Base-by-base conservation (phyloP, 2,329 filamentous ascomycete genomes). In the Bipolaris cookei region DNA sequence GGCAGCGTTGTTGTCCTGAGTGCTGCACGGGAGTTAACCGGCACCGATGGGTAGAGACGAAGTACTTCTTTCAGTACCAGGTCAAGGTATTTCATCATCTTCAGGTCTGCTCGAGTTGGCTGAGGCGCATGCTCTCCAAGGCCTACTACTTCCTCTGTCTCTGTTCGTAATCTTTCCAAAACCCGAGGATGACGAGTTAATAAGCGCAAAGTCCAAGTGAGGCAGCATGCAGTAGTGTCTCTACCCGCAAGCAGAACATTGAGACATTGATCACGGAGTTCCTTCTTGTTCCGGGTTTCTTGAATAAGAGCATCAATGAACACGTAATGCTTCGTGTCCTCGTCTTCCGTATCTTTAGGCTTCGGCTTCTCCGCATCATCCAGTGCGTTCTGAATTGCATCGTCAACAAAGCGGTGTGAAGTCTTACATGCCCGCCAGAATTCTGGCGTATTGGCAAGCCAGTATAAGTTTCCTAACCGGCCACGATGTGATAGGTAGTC, bases 261-360 rank as follows among this genome's bases (percentile, higher is more conserved):
- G 6, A 95, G 83, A 43, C 96, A 81, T 75, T 97, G 91, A 75
- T 95, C 90, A 32, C 92, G 90, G 10, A 97, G 83, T 2, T 92
- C 84, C 47, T 82, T 83, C 20, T 76, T 73, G 56, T 82, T 77
- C 37, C 89, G 85, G 0, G 91, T 96, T 76, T 90, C 91, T 45
- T 84, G 82, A 38, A 90, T 90, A 1, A 97, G 83, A 20, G 90
- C 90, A 74, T 96, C 89, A n/a, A 96, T 83, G 78, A 97, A 96
- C 2, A 90, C 94, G 74, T 94, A 92, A 50, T 64, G 63, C 42
- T 54, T 48, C 35, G 35, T 38, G 16, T 38, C 35, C 28, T 54
- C 46, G 51, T 41, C 67, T 66, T 32, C 59, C 58, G 75, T 3
- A 14, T 44, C 23, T 53, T 46, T 13, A 20, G 46, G 25, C 41